Conservation (phyloP, 2,329 filamentous ascomycete species). For the Xylaria sp. region DNA sequence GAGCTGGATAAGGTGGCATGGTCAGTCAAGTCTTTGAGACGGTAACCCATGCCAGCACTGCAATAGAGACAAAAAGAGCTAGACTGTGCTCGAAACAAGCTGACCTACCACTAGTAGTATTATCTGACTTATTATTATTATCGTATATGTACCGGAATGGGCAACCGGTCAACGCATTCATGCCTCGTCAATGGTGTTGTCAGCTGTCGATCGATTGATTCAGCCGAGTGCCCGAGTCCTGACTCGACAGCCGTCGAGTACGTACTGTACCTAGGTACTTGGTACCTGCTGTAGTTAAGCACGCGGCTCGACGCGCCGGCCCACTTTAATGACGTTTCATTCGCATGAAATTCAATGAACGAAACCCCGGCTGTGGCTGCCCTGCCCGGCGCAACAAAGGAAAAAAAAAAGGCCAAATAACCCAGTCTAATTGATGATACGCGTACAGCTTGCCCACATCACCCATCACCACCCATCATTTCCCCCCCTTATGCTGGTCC, state of each 20-base stretch:
- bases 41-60: neutral
- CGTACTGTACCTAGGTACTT: no score
- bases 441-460: neutral
- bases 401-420: slow-evolving; percentile 24
- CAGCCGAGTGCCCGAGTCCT: neutral
- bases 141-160: neutral
- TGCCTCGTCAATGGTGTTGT: neutral
- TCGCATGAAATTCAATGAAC: slow-evolving; percentile 17
- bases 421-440: neutral
- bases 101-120: neutral
- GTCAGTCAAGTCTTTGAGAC: slow-evolving; percentile 9
- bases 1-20: neutral
- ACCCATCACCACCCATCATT: neutral
- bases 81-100: neutral
- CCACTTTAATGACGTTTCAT: slow-evolving; percentile 33
- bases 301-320: slow-evolving; percentile 18
- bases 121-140: no score
- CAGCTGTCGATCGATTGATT: neutral
- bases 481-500: neutral
- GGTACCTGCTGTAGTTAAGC: neutral
- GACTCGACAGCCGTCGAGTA: no score
- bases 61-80: slow-evolving; percentile 2
- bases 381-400: slow-evolving; percentile 8
- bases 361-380: no score
- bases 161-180: neutral